A percentile compares a stretch with the other conserved stretches of the same genome.
phyloP scores from a whole-genome alignment of 768 basidiomycete genomes.

The Fibroporia radiculosa region DNA sequence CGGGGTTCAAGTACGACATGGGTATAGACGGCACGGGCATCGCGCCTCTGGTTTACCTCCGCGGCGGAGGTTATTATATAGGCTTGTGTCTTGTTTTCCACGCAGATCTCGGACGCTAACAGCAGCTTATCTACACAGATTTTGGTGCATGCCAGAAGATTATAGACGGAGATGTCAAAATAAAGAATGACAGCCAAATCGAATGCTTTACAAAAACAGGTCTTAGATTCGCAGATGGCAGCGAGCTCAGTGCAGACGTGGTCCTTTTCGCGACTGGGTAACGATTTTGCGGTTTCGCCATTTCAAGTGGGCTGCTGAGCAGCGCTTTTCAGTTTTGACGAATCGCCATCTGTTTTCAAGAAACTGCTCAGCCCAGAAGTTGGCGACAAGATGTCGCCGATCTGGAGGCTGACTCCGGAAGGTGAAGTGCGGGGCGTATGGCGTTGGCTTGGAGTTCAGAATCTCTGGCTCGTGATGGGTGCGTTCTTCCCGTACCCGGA shows the following conservation, averaged over 20 bases:
- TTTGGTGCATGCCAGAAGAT: conserved; percentile 55
- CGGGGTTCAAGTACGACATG: conserved; percentile 47
- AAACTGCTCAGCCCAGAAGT: conserved; percentile 42
- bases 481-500: background rate
- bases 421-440: conserved; percentile 44
- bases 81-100: background rate
- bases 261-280: conserved; percentile 44
- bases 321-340: conserved; percentile 32
- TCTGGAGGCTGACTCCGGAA: conserved; percentile 62
- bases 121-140: conserved; percentile 27
- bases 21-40: conserved; percentile 49
- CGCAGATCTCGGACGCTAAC: background rate
- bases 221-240: conserved; percentile 34
- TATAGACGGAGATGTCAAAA: conserved; percentile 60
- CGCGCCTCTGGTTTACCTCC: conserved; percentile 36
- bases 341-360: conserved; percentile 30
- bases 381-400: conserved; percentile 34
- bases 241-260: conserved; percentile 40
- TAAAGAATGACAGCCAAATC: conserved; percentile 45
- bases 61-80: conserved; percentile 61
- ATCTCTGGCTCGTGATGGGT: conserved; percentile 58
- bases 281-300: background rate
- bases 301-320: background rate
- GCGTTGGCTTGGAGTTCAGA: conserved; percentile 44
- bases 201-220: conserved; percentile 30